Conservation (phyloP, 2,329 filamentous ascomycete species). For the Botrytis elliptica region DNA sequence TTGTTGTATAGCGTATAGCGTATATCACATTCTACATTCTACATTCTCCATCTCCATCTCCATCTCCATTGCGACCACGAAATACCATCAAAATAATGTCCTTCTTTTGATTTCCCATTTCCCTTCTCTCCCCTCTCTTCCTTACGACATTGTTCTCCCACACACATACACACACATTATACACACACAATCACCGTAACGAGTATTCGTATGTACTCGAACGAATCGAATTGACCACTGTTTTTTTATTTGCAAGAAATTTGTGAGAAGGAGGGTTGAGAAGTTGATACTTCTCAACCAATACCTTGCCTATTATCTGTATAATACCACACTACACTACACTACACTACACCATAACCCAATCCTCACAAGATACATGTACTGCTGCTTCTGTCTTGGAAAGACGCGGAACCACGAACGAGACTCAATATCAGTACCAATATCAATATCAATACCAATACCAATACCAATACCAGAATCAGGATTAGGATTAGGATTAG, state of each 20-base stretch:
- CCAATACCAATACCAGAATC: not conserved
- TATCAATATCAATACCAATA: not conserved
- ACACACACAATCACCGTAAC: not conserved
- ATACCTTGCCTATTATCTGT: not conserved
- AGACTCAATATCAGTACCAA: not conserved
- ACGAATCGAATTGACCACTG: not conserved
- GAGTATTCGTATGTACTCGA: not conserved
- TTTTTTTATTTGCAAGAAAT: not conserved
- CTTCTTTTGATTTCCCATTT: constrained; percentile 3
- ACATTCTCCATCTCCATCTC: not conserved
- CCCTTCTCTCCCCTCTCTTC: not conserved
- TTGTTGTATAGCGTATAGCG: constrained; percentile 1
- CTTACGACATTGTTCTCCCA: not conserved
- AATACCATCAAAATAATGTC: not conserved
- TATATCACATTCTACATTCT: constrained; percentile 3
- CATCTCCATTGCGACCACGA: not conserved
- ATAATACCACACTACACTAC: not conserved
- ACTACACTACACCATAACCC: not conserved
- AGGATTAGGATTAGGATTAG: too few relatives aligned
- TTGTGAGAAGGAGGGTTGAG: not conserved
- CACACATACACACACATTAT: not conserved
- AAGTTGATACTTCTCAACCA: not conserved
- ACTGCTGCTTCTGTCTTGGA: constrained; percentile 2
- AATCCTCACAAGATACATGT: not conserved
- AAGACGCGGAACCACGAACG: not conserved